Evolutionary conservation across 495 filamentous ascomycete genomes (phyloP).

Genomic region (Hypoxylon perforatum): DNA sequence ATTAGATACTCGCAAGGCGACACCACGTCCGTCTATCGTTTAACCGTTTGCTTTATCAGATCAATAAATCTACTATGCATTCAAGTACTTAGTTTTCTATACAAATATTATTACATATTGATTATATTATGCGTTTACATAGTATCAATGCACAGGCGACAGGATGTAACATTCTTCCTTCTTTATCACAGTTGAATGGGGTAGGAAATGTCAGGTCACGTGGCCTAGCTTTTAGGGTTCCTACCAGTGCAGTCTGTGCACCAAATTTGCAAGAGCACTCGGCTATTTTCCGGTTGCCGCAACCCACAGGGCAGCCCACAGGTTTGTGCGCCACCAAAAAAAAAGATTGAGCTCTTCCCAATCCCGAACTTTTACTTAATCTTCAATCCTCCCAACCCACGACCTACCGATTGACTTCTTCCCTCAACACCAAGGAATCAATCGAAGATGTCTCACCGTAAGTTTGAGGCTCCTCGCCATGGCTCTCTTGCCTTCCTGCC

Average conservation of each 20-base stretch:
- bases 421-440: slow-evolving; percentile 47
- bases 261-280: too few relatives aligned
- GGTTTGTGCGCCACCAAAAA: slow-evolving; percentile 30
- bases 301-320: slow-evolving; percentile 35
- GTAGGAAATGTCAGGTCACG: not conserved
- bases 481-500: slow-evolving; percentile 97
- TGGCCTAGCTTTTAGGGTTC: slow-evolving; percentile 35
- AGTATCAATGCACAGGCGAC: not conserved
- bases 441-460: slow-evolving; percentile 73
- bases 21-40: slow-evolving; percentile 39
- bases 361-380: slow-evolving; percentile 39
- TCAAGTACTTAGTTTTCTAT: not conserved
- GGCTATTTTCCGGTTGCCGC: slow-evolving; percentile 44
- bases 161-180: too few relatives aligned
- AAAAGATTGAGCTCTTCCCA: slow-evolving; percentile 35
- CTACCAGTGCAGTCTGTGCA: slow-evolving; percentile 1
- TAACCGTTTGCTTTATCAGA: slow-evolving; percentile 30
- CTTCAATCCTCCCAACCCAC: slow-evolving; percentile 39
- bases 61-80: slow-evolving; percentile 20
- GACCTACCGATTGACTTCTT: slow-evolving; percentile 46
- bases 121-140: not conserved
- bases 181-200: too few relatives aligned
- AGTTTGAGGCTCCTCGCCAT: slow-evolving; percentile 94
- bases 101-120: not conserved
- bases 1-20: slow-evolving; percentile 41